phyloP scores from a whole-genome alignment of 1,139 yeast species.

The Geotrichum citri-aurantii region DNA sequence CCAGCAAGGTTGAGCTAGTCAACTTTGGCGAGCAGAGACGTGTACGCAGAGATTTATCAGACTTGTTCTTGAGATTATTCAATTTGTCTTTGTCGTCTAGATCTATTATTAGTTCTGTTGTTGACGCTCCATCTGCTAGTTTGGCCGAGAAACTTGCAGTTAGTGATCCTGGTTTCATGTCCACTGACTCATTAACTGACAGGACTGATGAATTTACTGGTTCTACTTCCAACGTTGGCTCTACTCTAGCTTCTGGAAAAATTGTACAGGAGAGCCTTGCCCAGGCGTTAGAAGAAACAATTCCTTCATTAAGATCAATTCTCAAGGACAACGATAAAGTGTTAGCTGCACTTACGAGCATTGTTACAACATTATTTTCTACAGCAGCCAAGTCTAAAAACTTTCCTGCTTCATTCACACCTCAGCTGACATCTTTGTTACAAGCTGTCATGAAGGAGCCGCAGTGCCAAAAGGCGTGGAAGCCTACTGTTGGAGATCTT shows the following conservation, averaged over 20 bases:
- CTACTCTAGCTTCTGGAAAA: not conserved
- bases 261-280: conserved; percentile 37
- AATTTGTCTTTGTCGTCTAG: conserved; percentile 39
- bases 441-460: conserved; percentile 25
- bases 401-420: conserved; percentile 30
- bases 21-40: conserved; percentile 59
- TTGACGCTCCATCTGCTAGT: not conserved
- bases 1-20: conserved; percentile 51
- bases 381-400: conserved; percentile 42
- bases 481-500: conserved; percentile 36
- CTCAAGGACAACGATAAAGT: conserved; percentile 47
- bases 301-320: conserved; percentile 41
- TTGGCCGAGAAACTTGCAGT: not conserved
- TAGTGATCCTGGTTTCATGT: not conserved
- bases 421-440: conserved; percentile 31
- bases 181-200: not conserved
- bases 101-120: conserved; percentile 11
- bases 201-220: conserved; percentile 1
- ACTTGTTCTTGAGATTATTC: conserved; percentile 53
- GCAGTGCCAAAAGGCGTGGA: conserved; percentile 37
- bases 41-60: conserved; percentile 60
- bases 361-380: conserved; percentile 39
- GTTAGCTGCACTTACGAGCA: conserved; percentile 37
- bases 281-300: conserved; percentile 36
- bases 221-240: not conserved